A percentile compares a stretch with the other conserved stretches of the same genome.
phyloP scores from a whole-genome alignment of 305 asterid species.

The Fraxinus floribunda region DNA sequence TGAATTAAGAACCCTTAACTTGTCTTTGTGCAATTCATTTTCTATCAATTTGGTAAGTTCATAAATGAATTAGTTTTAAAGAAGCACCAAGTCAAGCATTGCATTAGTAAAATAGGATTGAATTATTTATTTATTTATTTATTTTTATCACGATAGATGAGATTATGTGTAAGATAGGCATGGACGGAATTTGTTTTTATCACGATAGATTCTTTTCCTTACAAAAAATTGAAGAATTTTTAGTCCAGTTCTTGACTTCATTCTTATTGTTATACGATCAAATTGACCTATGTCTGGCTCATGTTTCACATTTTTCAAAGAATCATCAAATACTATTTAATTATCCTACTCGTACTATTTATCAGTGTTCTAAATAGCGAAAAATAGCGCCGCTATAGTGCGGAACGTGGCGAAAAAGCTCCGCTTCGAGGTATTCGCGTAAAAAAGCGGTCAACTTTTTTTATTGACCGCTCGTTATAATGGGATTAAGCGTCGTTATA shows the following conservation, averaged over 20 bases:
- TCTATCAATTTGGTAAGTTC: neutral
- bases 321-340: neutral
- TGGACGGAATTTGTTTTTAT: neutral
- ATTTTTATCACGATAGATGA: neutral
- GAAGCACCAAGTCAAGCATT: neutral
- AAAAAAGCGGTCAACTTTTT: too few species aligned
- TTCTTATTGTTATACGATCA: neutral
- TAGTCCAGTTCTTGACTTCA: neutral
- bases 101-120: neutral
- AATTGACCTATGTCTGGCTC: neutral
- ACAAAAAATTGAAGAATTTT: neutral
- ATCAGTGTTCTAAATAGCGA: too few species aligned
- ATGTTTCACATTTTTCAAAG: neutral
- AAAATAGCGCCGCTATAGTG: too few species aligned
- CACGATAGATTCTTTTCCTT: neutral
- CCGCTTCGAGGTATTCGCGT: too few species aligned
- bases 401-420: too few species aligned
- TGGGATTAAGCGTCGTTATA: too few species aligned
- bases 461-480: too few species aligned
- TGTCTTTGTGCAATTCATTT: neutral
- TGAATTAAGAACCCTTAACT: neutral
- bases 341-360: neutral
- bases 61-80: neutral
- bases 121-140: neutral
- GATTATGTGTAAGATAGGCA: neutral